Percentiles rank a stretch among this genome's conserved stretches.
phyloP scores from a whole-genome alignment of 345 rosid genomes.

The Euclidium syriacum region DNA sequence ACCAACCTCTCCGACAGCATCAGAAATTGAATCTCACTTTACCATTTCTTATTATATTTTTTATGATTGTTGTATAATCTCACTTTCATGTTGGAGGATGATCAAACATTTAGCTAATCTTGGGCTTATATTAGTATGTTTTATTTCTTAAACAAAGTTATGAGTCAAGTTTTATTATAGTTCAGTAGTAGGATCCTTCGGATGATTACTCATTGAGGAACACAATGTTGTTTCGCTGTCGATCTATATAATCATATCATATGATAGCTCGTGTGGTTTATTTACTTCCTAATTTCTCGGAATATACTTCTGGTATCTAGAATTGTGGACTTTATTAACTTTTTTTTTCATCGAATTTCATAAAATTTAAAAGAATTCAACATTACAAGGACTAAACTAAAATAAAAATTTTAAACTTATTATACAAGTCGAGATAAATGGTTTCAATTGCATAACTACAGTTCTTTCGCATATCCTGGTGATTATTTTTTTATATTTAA shows the following conservation, averaged over 20 bases:
- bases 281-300: neutral
- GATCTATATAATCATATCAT: neutral
- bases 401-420: no score
- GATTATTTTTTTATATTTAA: no score
- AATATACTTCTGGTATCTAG: no score
- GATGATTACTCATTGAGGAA: no score
- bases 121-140: neutral
- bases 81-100: neutral
- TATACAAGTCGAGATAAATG: no score
- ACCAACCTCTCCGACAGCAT: slow-evolving; percentile 5
- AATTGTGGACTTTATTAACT: no score
- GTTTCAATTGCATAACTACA: no score
- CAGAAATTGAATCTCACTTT: slow-evolving; percentile 4
- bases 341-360: no score
- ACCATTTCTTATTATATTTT: neutral
- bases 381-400: no score
- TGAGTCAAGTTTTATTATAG: neutral
- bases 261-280: neutral
- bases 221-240: no score
- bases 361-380: no score
- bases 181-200: neutral
- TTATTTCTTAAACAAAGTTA: neutral
- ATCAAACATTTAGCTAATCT: neutral
- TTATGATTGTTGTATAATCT: neutral
- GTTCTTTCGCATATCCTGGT: no score